Base-by-base conservation (phyloP, 164 flowering plant genomes). In the Hamamelis virginiana region DNA sequence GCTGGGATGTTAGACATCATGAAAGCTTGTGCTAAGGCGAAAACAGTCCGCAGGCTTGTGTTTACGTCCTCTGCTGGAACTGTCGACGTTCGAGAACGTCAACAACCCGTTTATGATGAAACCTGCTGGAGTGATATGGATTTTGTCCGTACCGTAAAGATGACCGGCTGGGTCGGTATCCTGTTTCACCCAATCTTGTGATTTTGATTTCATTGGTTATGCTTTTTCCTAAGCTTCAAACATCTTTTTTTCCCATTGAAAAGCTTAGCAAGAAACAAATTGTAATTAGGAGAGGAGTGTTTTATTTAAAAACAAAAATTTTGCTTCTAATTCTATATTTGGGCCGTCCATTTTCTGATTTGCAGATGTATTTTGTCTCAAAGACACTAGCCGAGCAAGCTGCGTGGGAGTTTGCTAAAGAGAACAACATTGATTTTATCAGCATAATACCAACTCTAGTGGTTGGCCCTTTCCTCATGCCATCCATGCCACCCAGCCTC, bases 11-110 rank as follows among this genome's bases (percentile, higher is more conserved):
- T 88, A 48, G 71, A 67, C 75, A 83, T 88, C 43, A 72, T 88
- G 83, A 80, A 67, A 64, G 78, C 92, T 15, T 88, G 92, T 51
- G 76, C 64, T 0, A 75, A 80, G 15, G 84, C 86, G 0, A 80
- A 77, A 33, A 83, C 83, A 0, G 89, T 88, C 0, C 53, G 77
- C 26, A 82, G 76, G 66, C 51, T 88, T 3, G 86, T 88, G 0
- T 85, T 83, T 80, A 86, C 90, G 1, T 85, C 87, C 3, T 88
- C 92, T 0, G 90, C 90, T 0, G 90, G 87, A 56, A 76, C 92
- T 19, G 78, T 88, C 16, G 66, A 76, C 55, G 76, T 83, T 38
- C 69, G 78, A 72, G 80, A 84, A 62, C 71, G 76, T 46, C 72
- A 69, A 19, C 72, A 57, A 56, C 72, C 82, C 0, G 76, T 76